Evolutionary conservation across 164 flowering plant species (phyloP).

Genomic region (Pachysandra terminalis): DNA sequence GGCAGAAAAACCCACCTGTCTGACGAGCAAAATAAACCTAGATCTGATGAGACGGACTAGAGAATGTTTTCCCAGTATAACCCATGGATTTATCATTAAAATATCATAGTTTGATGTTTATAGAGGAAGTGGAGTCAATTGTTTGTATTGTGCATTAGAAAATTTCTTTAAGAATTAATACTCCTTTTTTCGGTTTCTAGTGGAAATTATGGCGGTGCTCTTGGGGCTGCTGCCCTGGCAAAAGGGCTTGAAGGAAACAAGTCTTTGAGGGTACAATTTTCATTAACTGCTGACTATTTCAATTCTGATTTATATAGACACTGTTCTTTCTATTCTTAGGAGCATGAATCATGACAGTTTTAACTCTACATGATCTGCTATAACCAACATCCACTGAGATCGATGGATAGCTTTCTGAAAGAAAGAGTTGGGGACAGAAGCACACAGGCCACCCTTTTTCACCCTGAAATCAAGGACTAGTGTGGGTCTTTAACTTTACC

Average conservation of each 20-base stretch:
- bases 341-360: background rate
- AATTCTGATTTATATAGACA: background rate
- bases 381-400: no score
- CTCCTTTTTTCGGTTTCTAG: slow-evolving; percentile 32
- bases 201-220: slow-evolving; percentile 96
- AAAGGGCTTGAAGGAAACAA: slow-evolving; percentile 91
- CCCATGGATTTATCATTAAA: background rate
- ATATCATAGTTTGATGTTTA: slow-evolving; percentile 1
- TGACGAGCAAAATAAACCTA: no score
- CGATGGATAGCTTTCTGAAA: no score
- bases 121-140: background rate
- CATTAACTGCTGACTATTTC: background rate
- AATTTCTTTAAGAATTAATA: slow-evolving; percentile 8
- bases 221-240: slow-evolving; percentile 89
- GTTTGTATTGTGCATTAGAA: background rate
- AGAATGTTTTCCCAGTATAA: no score
- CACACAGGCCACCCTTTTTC: no score
- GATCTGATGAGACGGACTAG: no score
- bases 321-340: background rate
- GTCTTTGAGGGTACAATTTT: slow-evolving; percentile 68
- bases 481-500: no score
- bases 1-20: no score
- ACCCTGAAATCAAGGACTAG: no score
- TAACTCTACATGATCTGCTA: background rate
- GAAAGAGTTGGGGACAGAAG: no score